phyloP scores from a whole-genome alignment of 2,329 filamentous ascomycete species.

The Paecilomyces variotii region DNA sequence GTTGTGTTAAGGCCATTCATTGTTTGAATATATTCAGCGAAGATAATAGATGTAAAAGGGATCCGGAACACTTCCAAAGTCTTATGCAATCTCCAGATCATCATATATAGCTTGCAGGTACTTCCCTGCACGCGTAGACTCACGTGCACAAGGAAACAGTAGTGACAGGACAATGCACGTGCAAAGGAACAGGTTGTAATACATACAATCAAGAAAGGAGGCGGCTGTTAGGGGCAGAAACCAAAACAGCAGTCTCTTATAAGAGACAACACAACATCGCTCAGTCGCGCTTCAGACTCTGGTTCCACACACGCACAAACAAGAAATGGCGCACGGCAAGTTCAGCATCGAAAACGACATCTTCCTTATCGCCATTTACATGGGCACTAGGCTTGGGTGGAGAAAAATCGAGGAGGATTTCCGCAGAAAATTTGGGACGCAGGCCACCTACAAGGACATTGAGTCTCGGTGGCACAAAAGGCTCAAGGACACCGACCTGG shows the following conservation, averaged over 20 bases:
- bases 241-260: neutral
- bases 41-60: neutral
- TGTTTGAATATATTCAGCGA: neutral
- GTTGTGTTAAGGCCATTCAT: no score
- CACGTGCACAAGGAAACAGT: neutral
- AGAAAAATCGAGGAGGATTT: conserved; percentile 5
- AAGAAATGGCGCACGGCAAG: conserved; percentile 1
- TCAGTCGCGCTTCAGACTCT: neutral
- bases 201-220: no score
- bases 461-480: conserved; percentile 13
- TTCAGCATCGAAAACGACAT: conserved; percentile 7
- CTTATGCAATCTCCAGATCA: neutral
- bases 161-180: neutral
- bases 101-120: neutral
- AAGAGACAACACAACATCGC: neutral
- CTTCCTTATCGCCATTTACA: conserved; percentile 9
- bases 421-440: conserved; percentile 3
- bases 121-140: neutral
- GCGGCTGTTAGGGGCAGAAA: neutral
- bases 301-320: neutral
- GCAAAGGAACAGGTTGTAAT: neutral
- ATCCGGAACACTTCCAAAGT: neutral
- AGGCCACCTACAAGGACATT: conserved; percentile 7
- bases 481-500: conserved; percentile 1
- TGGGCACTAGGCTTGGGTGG: conserved; percentile 11